These are phyloP conservation scores for Fusarium newnesense DNA, from an alignment of 2,329 filamentous ascomycete species.

Conservation along the genomic window DNA sequence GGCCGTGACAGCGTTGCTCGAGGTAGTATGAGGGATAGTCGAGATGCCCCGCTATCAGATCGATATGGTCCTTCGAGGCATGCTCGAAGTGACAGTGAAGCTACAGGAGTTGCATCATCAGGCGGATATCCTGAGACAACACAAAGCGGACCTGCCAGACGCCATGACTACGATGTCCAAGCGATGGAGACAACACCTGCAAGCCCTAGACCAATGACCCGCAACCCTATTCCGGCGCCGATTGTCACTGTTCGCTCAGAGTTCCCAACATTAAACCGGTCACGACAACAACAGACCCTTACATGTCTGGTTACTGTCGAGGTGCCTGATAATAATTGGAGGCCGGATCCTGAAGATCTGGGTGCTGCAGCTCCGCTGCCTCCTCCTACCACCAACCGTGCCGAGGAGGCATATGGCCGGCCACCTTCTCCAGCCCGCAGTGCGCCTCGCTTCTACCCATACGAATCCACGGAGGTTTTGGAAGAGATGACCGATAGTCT, in stretches of 20 bases:
- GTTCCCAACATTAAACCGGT: constrained; percentile 92
- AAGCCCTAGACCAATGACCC: constrained; percentile 76
- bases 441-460: constrained; percentile 72
- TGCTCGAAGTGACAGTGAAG: constrained; percentile 81
- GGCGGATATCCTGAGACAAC: constrained; percentile 82
- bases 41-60: constrained; percentile 58
- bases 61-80: constrained; percentile 65
- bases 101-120: constrained; percentile 78
- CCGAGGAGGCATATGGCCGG: constrained; percentile 65
- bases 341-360: constrained; percentile 83
- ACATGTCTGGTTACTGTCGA: constrained; percentile 96
- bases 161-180: constrained; percentile 95
- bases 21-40: constrained; percentile 59
- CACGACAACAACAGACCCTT: constrained; percentile 91
- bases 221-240: constrained; percentile 90
- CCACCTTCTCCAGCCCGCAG: constrained; percentile 69
- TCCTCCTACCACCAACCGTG: constrained; percentile 54
- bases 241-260: constrained; percentile 96
- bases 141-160: constrained; percentile 74
- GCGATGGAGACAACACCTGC: constrained; percentile 90
- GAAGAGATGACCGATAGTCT: constrained; percentile 89
- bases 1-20: constrained; percentile 52
- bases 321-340: constrained; percentile 92
- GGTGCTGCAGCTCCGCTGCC: constrained; percentile 60
- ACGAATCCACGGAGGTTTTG: constrained; percentile 79